phyloP scores from a whole-genome alignment of 2,329 filamentous ascomycete species.

The Diaporthe ilicicola region DNA sequence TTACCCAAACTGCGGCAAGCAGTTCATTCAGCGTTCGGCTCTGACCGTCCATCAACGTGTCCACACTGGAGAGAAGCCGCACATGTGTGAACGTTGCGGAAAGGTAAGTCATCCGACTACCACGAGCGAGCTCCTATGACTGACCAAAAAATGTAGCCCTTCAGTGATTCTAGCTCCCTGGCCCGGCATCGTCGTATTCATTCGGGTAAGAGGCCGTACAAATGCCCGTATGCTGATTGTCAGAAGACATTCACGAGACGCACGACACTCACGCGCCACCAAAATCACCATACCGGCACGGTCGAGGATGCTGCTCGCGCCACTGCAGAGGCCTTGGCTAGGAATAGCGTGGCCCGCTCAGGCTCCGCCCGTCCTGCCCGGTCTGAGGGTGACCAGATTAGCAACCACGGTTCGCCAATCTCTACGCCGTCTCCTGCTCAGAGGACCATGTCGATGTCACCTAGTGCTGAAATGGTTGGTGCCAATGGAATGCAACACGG shows the following conservation, averaged over 20 bases:
- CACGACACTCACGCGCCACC: conserved; percentile 93
- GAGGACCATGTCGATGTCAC: conserved; percentile 81
- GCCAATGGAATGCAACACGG: conserved; percentile 74
- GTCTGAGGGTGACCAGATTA: conserved; percentile 76
- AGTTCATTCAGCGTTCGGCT: conserved; percentile 96
- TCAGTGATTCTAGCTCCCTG: conserved; percentile 94
- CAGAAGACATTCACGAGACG: conserved; percentile 98
- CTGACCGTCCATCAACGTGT: conserved; percentile 95
- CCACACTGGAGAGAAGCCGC: conserved; percentile 97
- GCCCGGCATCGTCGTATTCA: conserved; percentile 95
- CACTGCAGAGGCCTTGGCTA: conserved; percentile 84
- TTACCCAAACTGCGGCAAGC: conserved; percentile 86
- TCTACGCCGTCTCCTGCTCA: conserved; percentile 87
- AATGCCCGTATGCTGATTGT: conserved; percentile 96
- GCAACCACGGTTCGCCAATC: conserved; percentile 76
- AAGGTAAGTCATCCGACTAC: conserved; percentile 70
- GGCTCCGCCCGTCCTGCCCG: conserved; percentile 58
- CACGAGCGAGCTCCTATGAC: background rate
- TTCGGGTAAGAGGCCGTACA: conserved; percentile 94
- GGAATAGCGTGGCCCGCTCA: conserved; percentile 47
- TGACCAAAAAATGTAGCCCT: conserved; percentile 68
- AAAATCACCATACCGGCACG: conserved; percentile 94
- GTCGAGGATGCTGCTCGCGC: conserved; percentile 92
- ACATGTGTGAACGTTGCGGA: conserved; percentile 95
- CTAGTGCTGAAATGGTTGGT: conserved; percentile 76